A percentile compares a stretch with the other conserved stretches of the same genome.
Conservation (phyloP, 345 rosid species). For the Heritiera fomes region DNA sequence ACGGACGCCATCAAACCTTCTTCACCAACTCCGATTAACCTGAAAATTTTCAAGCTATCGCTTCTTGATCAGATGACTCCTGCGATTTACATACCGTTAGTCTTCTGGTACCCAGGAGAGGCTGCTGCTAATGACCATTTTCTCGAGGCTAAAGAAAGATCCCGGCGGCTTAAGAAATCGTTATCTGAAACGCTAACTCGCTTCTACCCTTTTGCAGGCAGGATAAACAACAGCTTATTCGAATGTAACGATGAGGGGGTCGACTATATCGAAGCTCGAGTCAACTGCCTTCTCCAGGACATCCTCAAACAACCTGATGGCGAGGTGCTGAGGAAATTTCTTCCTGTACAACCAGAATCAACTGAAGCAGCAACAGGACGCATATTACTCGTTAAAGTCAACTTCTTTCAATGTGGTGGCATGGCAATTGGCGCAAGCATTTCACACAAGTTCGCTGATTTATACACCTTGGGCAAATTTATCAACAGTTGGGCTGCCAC, state of each 20-base stretch:
- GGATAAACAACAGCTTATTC: conserved; percentile 21
- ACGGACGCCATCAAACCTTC: conserved; percentile 23
- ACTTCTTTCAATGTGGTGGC: conserved; percentile 38
- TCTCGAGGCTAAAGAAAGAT: background rate
- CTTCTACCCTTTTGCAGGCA: conserved; percentile 39
- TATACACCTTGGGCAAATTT: conserved; percentile 29
- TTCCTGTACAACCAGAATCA: conserved; percentile 25
- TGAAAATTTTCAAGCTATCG: conserved; percentile 22
- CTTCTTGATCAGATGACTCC: conserved; percentile 35
- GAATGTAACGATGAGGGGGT: conserved; percentile 31
- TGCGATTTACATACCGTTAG: background rate
- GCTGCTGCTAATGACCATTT: background rate
- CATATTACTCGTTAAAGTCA: conserved; percentile 31
- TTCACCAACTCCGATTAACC: conserved; percentile 25
- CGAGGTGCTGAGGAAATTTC: conserved; percentile 9
- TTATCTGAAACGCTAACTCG: conserved; percentile 23
- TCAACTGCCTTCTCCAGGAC: conserved; percentile 15
- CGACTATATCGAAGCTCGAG: conserved; percentile 27
- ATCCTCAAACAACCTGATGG: conserved; percentile 20
- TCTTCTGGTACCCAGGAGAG: background rate
- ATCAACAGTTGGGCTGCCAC: conserved; percentile 7
- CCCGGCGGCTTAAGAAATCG: conserved; percentile 22
- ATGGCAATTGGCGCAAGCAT: conserved; percentile 27
- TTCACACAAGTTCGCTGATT: conserved; percentile 41
- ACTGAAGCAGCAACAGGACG: conserved; percentile 11